phyloP scores from a whole-genome alignment of 2,329 filamentous ascomycete species.

The Colletotrichum simmondsii region DNA sequence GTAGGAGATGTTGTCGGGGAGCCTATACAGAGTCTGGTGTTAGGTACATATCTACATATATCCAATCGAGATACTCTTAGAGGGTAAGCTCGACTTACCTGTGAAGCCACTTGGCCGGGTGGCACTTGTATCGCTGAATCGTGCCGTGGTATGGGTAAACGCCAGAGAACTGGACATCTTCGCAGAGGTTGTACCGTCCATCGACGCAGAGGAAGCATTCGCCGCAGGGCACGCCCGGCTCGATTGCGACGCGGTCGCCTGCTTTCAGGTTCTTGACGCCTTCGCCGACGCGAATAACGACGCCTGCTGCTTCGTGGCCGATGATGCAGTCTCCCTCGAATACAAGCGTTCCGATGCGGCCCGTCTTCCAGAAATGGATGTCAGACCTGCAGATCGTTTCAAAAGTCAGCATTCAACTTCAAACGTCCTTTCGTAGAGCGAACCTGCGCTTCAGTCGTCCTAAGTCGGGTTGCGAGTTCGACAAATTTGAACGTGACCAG shows the following conservation, averaged over 20 bases:
- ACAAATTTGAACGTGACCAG: neutral
- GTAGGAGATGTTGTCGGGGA: slow-evolving; percentile 67
- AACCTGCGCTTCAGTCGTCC: too few relatives aligned
- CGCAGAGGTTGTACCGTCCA: slow-evolving; percentile 73
- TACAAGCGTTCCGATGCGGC: slow-evolving; percentile 70
- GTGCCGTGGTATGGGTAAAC: slow-evolving; percentile 71
- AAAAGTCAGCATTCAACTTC: neutral
- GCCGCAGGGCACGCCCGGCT: slow-evolving; percentile 73
- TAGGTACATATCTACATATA: too few relatives aligned
- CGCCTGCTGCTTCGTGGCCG: slow-evolving; percentile 72
- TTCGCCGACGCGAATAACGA: slow-evolving; percentile 67
- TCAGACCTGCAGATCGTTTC: slow-evolving; percentile 60
- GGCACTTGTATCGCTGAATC: slow-evolving; percentile 70
- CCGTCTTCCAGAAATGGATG: slow-evolving; percentile 75
- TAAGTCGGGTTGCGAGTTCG: too few relatives aligned
- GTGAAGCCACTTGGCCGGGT: slow-evolving; percentile 70
- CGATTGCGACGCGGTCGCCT: slow-evolving; percentile 74
- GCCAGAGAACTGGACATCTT: slow-evolving; percentile 69
- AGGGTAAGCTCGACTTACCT: slow-evolving; percentile 45
- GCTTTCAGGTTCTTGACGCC: slow-evolving; percentile 63
- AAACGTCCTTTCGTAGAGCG: too few relatives aligned
- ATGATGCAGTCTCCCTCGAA: slow-evolving; percentile 73
- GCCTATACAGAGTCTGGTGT: too few relatives aligned
- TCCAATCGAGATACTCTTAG: too few relatives aligned
- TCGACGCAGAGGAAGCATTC: slow-evolving; percentile 68